Base-by-base conservation (phyloP, 2,329 filamentous ascomycete genomes). In the Sphaerulina populicola region DNA sequence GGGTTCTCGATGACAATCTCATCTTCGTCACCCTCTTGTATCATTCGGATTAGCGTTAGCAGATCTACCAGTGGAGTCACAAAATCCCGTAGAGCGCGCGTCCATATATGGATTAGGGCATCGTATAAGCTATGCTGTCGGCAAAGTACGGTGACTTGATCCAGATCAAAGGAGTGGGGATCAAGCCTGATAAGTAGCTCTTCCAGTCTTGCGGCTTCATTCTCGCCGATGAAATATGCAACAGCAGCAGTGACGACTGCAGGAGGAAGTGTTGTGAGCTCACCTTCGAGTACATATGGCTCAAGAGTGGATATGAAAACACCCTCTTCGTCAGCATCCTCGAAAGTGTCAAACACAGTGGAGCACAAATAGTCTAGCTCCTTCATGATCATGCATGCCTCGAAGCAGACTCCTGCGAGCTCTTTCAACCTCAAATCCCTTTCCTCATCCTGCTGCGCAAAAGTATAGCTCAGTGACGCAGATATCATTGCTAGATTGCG, bases 51-150 rank as follows among this genome's bases (percentile, higher is more conserved):
- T 21, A 96, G 74, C 11, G 79, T 73, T 44, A 94, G 73, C 2
- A 98, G 77, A 55, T 96, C 89, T 59, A 88, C 84, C 51, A 97
- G 74, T 1, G 93, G 91, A 1, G 90, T 94, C 55, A 96, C 83
- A 62, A 94, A 96, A 68, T 98, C 94, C 55, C 76, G 74, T 27
- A 98, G 74, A 2, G 88, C 89, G 67, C 88, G 85, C 54, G 94
- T 97, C 93, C 93, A 98, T 49, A 98, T 86, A 66, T 97, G 96
- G 39, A 94, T 89, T 51, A 96, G 79, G 2, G 93, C 94, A 69
- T 98, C 94, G 64, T 96, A 98, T 3, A 98, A 77, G 58, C 85
- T 81, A 67, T 97, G 83, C 65, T 91, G 85, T 67, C 93, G 94
- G 76, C 93, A 98, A 21, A 98, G 75, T 10, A 79, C 78, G 0